Conservation (phyloP, 1,284 basidiomycete genomes). For the Ustilago bromivora region DNA sequence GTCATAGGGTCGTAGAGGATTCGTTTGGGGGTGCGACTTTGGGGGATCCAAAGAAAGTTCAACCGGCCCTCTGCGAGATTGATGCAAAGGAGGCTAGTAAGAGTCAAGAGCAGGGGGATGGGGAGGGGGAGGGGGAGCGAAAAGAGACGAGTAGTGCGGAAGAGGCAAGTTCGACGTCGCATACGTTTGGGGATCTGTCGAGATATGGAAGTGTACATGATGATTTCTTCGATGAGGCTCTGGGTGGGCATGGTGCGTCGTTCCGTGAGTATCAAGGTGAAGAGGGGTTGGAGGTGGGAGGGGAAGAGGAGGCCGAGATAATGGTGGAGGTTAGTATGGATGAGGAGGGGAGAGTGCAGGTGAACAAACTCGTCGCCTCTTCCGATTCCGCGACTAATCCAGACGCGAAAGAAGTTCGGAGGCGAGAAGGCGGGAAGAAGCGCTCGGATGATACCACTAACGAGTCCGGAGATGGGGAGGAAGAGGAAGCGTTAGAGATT, state of each 20-base stretch:
- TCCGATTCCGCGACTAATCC: not conserved
- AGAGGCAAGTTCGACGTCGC: slow-evolving; percentile 19
- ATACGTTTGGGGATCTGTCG: slow-evolving; percentile 48
- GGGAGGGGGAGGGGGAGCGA: not conserved
- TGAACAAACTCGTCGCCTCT: slow-evolving; percentile 15
- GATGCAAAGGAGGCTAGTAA: not conserved
- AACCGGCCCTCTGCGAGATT: slow-evolving; percentile 7
- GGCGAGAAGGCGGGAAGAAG: slow-evolving; percentile 25
- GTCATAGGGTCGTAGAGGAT: slow-evolving; percentile 44
- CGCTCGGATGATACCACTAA: slow-evolving; percentile 20
- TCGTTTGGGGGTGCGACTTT: slow-evolving; percentile 27
- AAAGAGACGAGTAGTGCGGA: not conserved
- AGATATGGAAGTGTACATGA: slow-evolving; percentile 47
- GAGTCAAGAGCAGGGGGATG: not conserved
- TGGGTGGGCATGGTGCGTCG: slow-evolving; percentile 30
- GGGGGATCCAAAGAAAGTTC: slow-evolving; percentile 27
- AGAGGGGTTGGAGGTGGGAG: slow-evolving; percentile 6
- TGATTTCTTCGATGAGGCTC: slow-evolving; percentile 49
- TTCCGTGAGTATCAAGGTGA: slow-evolving; percentile 19
- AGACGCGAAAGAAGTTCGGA: slow-evolving; percentile 5
- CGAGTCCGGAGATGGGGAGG: not conserved
- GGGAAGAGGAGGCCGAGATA: slow-evolving; percentile 17
- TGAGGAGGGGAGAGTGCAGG: slow-evolving; percentile 24
- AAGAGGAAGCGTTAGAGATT: slow-evolving; percentile 24
- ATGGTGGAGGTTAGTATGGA: slow-evolving; percentile 29